Base-by-base conservation (phyloP, 2,329 filamentous ascomycete species). In the Rutstroemia sydowiana region DNA sequence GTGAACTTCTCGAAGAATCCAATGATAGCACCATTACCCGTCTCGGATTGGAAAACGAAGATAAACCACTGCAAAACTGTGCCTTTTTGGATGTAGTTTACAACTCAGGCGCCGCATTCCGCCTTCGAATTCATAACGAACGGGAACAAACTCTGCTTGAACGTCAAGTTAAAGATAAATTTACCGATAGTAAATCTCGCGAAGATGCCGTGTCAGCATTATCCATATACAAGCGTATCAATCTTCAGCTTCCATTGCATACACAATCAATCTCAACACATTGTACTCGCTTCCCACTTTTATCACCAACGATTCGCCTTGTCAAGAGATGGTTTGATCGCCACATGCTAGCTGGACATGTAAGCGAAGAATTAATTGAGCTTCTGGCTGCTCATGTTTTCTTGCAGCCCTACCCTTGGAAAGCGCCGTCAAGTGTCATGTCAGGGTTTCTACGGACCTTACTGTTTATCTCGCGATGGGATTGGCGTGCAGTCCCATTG, bases 261-360 rank as follows among this genome's bases (percentile, higher is more conserved):
- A 90, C 84, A 3, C 90, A 95, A 68, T 86, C 85, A 5, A 76
- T 97, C 36, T 77, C 85, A 48, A 89, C 85, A 1, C 81, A 90
- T 49, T 89, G 85, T 69, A 95, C 88, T 1, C 81, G 89, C 3
- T 85, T 89, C 59, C 85, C 85, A 1, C 77, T 88, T 1, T 73
- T 98, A 6, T 95, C 90, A 0, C 81, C 85, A 2, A 85, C 90
- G 0, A 88, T 96, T 56, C 83, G 92, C 16, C 74, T 97, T 2
- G 76, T 87, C 41, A 97, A 97, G 72, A 80, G 83, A 63, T 98
- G 93, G 93, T 93, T 95, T 68, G 78, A 81, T 57, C 77, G 79
- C 2, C 93, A 98, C 67, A 84, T 95, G 59, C 80, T 98, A 8
- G 74, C 79, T 3, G 77, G 76, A 13, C 87, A 96, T 66, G 76